Percentiles rank a stretch among this genome's conserved stretches.
phyloP scores from a whole-genome alignment of 164 flowering plant genomes.

The Umbellularia californica region DNA sequence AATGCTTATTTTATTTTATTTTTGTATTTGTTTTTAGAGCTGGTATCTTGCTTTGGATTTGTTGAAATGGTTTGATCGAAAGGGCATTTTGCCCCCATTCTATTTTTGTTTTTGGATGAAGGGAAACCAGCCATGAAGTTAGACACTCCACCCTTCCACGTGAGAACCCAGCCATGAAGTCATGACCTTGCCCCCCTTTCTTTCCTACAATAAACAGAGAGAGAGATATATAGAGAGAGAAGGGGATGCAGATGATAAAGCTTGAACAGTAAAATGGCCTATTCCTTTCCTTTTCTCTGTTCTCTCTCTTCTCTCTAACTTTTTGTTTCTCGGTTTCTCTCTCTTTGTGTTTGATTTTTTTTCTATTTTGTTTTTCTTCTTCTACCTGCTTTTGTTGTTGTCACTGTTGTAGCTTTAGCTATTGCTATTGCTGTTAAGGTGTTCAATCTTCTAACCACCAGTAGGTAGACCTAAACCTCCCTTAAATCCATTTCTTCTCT shows the following conservation, averaged over 20 bases:
- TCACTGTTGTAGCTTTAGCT: conserved; percentile 5
- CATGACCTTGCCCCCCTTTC: no score
- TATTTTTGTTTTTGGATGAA: no score
- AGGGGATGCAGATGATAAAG: neutral
- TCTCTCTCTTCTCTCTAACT: neutral
- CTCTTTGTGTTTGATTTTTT: conserved; percentile 1
- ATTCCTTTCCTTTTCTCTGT: neutral
- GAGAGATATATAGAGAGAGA: neutral
- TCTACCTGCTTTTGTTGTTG: conserved; percentile 6
- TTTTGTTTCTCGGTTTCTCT: conserved; percentile 11
- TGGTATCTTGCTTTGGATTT: no score
- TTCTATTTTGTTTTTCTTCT: neutral
- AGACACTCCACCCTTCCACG: no score
- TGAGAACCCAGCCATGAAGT: no score
- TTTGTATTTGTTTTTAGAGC: no score
- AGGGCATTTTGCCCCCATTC: no score
- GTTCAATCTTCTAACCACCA: conserved; percentile 71
- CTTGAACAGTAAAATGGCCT: neutral
- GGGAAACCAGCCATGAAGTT: no score
- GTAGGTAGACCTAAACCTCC: conserved; percentile 81
- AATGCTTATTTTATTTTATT: no score
- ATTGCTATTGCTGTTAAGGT: conserved; percentile 39
- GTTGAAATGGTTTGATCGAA: no score
- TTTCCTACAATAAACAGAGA: no score
- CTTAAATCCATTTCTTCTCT: conserved; percentile 36